Evolutionary conservation across 768 basidiomycete genomes (phyloP).

Genomic region (Lepiota venenata): DNA sequence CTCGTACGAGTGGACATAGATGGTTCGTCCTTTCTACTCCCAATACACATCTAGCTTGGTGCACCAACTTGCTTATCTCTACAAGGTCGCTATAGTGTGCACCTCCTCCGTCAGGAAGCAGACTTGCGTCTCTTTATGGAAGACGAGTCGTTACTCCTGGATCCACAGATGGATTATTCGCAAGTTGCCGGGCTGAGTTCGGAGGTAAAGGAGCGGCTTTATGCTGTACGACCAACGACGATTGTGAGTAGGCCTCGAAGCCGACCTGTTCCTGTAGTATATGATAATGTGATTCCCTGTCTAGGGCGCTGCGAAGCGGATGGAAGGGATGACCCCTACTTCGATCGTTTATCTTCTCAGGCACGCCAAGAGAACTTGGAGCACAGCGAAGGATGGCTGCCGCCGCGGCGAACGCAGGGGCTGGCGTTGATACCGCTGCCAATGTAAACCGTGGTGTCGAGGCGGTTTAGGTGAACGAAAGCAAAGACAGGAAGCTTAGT

Average conservation of each 20-base stretch:
- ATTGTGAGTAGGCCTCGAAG: conserved; percentile 42
- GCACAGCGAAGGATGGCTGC: conserved; percentile 1
- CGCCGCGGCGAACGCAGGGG: neutral
- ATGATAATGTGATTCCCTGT: neutral
- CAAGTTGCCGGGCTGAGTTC: conserved; percentile 65
- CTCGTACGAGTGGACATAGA: conserved; percentile 67
- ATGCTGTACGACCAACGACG: conserved; percentile 58
- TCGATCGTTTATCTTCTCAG: conserved; percentile 65
- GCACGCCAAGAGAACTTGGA: conserved; percentile 50
- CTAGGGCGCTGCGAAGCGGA: conserved; percentile 88
- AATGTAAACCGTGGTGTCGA: neutral
- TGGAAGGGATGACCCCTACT: conserved; percentile 91
- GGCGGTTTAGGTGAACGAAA: neutral
- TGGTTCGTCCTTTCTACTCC: conserved; percentile 37
- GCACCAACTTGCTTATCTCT: neutral
- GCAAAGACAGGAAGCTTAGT: too few relatives aligned
- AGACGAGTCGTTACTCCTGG: conserved; percentile 71
- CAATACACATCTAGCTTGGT: neutral
- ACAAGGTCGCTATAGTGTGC: conserved; percentile 59
- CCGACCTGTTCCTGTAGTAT: neutral
- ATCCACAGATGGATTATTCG: conserved; percentile 68
- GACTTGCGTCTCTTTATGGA: conserved; percentile 72
- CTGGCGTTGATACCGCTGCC: neutral
- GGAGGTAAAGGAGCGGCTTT: conserved; percentile 70
- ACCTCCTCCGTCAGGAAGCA: conserved; percentile 68